Percentiles rank a stretch among this genome's conserved stretches.
Conservation (phyloP, 768 basidiomycete genomes). For the Mrakia blollopis region DNA sequence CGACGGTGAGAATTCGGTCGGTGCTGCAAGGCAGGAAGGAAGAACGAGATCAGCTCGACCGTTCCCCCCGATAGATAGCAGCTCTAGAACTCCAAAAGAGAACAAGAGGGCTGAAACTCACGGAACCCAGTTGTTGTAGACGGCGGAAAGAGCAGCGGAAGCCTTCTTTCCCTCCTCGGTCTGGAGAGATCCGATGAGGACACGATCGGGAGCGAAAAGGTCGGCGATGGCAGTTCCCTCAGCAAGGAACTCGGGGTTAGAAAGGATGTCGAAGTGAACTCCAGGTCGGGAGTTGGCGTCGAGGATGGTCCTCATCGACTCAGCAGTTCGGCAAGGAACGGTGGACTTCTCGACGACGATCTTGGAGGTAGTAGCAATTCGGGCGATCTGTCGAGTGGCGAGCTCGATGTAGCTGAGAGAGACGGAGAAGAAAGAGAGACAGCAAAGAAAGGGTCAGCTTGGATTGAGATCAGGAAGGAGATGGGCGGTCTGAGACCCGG, state of each 20-base stretch:
- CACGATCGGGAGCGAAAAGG: slow-evolving; percentile 84
- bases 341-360: slow-evolving; percentile 99
- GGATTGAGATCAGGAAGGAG: neutral
- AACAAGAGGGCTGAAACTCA: slow-evolving; percentile 47
- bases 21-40: slow-evolving; percentile 46
- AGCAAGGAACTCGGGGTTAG: slow-evolving; percentile 98
- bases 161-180: slow-evolving; percentile 78
- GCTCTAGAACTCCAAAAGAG: no score
- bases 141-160: slow-evolving; percentile 64
- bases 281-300: slow-evolving; percentile 94
- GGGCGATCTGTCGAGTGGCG: slow-evolving; percentile 92
- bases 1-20: slow-evolving; percentile 82
- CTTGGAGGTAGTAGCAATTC: slow-evolving; percentile 81
- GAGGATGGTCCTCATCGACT: slow-evolving; percentile 98
- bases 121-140: slow-evolving; percentile 97
- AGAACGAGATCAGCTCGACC: neutral
- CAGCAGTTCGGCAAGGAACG: slow-evolving; percentile 95
- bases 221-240: slow-evolving; percentile 95
- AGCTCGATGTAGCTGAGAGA: slow-evolving; percentile 81
- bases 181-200: slow-evolving; percentile 93
- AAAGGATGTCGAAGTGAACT: slow-evolving; percentile 92
- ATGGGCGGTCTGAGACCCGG: neutral
- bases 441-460: neutral
- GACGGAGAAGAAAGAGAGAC: neutral
- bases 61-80: neutral